Conservation (phyloP, 805 yeast species). For the Wickerhamiella siamensis region DNA sequence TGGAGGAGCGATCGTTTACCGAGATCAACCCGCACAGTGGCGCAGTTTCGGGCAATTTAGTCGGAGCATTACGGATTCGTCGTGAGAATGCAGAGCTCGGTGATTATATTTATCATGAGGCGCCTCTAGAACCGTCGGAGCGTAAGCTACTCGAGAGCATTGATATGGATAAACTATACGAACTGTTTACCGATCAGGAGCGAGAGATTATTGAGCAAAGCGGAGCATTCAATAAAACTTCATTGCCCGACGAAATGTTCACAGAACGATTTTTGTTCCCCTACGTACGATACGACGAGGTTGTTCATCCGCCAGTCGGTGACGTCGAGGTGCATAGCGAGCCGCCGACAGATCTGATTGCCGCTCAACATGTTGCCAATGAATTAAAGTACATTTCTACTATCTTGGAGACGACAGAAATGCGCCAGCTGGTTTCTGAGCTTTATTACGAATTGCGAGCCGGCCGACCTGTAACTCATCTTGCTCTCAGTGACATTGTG, state of each 20-base stretch:
- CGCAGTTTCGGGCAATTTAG: not conserved
- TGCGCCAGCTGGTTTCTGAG: slow-evolving; percentile 11
- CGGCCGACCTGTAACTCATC: slow-evolving; percentile 13
- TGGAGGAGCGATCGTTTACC: not conserved
- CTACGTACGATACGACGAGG: not conserved
- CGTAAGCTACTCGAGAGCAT: not conserved
- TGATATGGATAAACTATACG: not conserved
- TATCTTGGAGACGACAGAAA: slow-evolving; percentile 15
- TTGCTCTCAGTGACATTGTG: slow-evolving; percentile 17
- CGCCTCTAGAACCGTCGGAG: not conserved
- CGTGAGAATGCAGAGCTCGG: not conserved
- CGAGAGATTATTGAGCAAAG: slow-evolving; percentile 3
- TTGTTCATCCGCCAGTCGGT: not conserved
- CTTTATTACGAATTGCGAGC: slow-evolving; percentile 10
- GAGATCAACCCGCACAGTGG: not conserved
- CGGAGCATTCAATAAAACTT: slow-evolving; percentile 10
- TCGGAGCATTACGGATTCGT: no score
- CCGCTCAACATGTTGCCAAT: slow-evolving; percentile 6
- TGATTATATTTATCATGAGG: not conserved
- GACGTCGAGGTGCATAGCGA: not conserved
- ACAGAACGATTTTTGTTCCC: not conserved
- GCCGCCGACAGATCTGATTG: not conserved
- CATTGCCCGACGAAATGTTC: not conserved
- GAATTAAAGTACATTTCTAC: slow-evolving; percentile 16
- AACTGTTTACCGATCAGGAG: slow-evolving; percentile 6